A percentile compares a stretch with the other conserved stretches of the same genome.
These are phyloP conservation scores for Debaryomyces subglobosus DNA, from an alignment of 1,139 yeast genomes.

Conservation along the genomic window DNA sequence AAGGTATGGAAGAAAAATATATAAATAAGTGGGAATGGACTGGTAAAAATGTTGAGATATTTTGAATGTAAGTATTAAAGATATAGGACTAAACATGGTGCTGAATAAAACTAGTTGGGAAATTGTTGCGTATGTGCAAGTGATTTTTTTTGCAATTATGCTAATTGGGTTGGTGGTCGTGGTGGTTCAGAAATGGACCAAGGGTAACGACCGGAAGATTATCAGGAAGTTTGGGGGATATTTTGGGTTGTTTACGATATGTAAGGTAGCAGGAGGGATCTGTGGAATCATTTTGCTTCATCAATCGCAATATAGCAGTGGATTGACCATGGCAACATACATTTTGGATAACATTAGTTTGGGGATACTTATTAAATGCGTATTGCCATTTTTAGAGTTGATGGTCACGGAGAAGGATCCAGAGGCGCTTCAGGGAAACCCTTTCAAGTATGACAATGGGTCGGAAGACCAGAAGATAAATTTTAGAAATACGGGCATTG, in stretches of 20 bases:
- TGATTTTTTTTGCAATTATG: conserved; percentile 17
- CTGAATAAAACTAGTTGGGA: conserved; percentile 16
- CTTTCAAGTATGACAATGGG: neutral
- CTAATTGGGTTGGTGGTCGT: conserved; percentile 8
- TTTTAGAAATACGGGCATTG: neutral
- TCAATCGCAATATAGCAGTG: conserved; percentile 9
- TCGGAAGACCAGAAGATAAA: neutral
- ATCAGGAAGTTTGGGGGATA: conserved; percentile 11
- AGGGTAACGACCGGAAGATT: conserved; percentile 3
- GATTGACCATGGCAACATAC: conserved; percentile 21
- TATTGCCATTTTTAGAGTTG: conserved; percentile 16
- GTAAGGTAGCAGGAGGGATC: conserved; percentile 23
- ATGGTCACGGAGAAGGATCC: conserved; percentile 1
- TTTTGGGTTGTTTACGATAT: conserved; percentile 16
- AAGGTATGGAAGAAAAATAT: neutral
- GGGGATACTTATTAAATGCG: conserved; percentile 20
- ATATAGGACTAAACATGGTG: neutral
- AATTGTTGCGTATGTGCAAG: conserved; percentile 20
- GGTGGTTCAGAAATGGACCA: neutral
- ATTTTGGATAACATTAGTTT: conserved; percentile 22
- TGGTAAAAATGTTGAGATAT: neutral
- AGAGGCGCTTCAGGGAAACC: neutral
- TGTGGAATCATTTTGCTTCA: conserved; percentile 17
- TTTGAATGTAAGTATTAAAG: neutral
- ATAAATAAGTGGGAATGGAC: neutral